Conservation (phyloP, 1,139 yeast genomes). For the Candida tetrigidarum region DNA sequence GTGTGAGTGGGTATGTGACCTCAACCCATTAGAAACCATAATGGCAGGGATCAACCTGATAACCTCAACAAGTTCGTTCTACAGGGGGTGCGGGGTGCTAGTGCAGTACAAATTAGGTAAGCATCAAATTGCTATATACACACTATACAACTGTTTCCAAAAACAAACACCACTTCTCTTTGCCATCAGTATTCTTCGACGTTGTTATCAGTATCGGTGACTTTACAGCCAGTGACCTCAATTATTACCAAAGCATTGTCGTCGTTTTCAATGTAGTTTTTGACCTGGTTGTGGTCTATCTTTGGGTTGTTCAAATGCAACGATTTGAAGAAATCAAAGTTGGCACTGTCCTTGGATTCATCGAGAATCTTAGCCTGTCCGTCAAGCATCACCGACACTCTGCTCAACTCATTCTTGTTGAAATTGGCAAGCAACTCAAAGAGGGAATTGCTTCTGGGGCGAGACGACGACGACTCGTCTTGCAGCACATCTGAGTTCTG, state of each 20-base stretch:
- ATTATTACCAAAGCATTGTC: constrained; percentile 70
- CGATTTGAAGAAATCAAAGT: constrained; percentile 58
- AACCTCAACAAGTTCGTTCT: no score
- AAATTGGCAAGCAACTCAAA: constrained; percentile 68
- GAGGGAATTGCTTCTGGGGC: constrained; percentile 46
- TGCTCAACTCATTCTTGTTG: constrained; percentile 75
- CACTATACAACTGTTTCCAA: neutral
- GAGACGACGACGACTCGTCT: constrained; percentile 15
- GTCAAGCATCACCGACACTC: constrained; percentile 76
- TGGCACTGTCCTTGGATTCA: constrained; percentile 38
- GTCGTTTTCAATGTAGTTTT: constrained; percentile 51
- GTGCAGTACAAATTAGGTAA: no score
- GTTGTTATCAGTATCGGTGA: constrained; percentile 80
- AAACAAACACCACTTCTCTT: neutral
- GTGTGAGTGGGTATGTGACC: no score
- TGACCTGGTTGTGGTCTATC: constrained; percentile 71
- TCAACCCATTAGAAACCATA: no score
- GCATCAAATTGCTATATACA: neutral
- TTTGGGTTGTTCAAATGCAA: constrained; percentile 64
- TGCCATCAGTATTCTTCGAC: constrained; percentile 45
- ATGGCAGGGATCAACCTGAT: no score
- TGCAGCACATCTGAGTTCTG: constrained; percentile 19
- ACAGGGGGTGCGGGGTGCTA: no score
- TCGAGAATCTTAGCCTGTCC: constrained; percentile 70
- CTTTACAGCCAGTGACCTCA: constrained; percentile 66